These are phyloP conservation scores for Antonospora locustae DNA, from an alignment of 371 early-diverging fungal species.

Conservation along the genomic window DNA sequence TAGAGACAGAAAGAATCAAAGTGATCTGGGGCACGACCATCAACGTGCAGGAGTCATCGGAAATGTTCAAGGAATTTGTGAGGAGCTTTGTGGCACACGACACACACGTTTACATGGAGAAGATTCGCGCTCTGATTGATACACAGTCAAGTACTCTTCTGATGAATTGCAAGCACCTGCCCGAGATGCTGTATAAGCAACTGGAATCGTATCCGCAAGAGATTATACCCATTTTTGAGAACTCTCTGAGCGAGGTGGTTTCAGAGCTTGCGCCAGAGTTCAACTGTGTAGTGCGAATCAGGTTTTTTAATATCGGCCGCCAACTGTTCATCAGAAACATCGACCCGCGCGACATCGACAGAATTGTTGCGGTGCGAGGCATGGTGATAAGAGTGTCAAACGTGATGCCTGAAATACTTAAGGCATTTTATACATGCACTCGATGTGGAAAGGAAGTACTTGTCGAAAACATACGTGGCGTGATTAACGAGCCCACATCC, in stretches of 20 bases:
- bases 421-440: constrained; percentile 49
- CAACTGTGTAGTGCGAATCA: constrained; percentile 59
- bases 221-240: constrained; percentile 80
- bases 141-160: constrained; percentile 40
- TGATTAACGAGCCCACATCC: constrained; percentile 72
- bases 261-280: constrained; percentile 61
- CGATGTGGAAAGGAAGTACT: constrained; percentile 56
- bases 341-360: constrained; percentile 85
- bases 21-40: constrained; percentile 94
- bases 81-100: constrained; percentile 58
- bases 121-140: constrained; percentile 17
- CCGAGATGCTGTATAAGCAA: constrained; percentile 61
- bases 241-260: constrained; percentile 65
- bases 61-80: constrained; percentile 74
- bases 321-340: constrained; percentile 76
- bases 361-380: constrained; percentile 80
- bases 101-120: constrained; percentile 53
- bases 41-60: constrained; percentile 72
- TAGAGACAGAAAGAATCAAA: constrained; percentile 48
- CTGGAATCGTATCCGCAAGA: constrained; percentile 86
- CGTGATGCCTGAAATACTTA: constrained; percentile 69
- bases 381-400: constrained; percentile 75
- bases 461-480: constrained; percentile 73
- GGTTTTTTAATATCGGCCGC: constrained; percentile 70
- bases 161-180: constrained; percentile 20